A percentile compares a stretch with the other conserved stretches of the same genome.
phyloP scores from a whole-genome alignment of 768 basidiomycete species.

The Hysterangium stoloniferum region DNA sequence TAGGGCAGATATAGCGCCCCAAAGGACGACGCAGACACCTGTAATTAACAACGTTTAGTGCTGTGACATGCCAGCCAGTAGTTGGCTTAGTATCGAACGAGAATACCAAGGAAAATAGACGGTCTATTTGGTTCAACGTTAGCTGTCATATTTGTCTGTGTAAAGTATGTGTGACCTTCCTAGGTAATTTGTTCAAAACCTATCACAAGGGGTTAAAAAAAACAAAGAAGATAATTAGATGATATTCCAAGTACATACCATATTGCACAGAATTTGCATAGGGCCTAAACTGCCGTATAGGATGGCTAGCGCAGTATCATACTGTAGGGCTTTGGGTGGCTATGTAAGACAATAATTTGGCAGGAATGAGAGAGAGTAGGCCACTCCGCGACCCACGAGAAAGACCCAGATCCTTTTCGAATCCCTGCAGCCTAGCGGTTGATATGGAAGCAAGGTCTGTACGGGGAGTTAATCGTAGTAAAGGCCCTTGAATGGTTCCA shows the following conservation, averaged over 20 bases:
- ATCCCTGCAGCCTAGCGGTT: constrained; percentile 32
- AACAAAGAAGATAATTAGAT: not conserved
- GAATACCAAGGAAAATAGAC: constrained; percentile 48
- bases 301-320: constrained; percentile 43
- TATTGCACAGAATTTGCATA: constrained; percentile 60
- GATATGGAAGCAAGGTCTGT: constrained; percentile 20
- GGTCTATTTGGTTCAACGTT: too few species aligned
- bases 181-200: constrained; percentile 49
- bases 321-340: constrained; percentile 37
- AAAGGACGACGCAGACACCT: constrained; percentile 42
- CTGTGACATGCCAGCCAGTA: not conserved
- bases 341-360: not conserved
- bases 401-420: constrained; percentile 33
- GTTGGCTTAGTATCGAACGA: too few species aligned
- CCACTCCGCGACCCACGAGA: constrained; percentile 22
- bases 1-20: constrained; percentile 55
- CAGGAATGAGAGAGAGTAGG: not conserved
- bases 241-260: constrained; percentile 37
- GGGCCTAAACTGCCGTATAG: constrained; percentile 55
- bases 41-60: not conserved
- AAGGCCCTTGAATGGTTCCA: not conserved
- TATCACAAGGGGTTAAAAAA: constrained; percentile 16
- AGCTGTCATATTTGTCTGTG: not conserved
- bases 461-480: not conserved
- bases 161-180: constrained; percentile 26